These are phyloP conservation scores for Phialophora chinensis DNA, from an alignment of 2,329 filamentous ascomycete species.

Conservation along the genomic window DNA sequence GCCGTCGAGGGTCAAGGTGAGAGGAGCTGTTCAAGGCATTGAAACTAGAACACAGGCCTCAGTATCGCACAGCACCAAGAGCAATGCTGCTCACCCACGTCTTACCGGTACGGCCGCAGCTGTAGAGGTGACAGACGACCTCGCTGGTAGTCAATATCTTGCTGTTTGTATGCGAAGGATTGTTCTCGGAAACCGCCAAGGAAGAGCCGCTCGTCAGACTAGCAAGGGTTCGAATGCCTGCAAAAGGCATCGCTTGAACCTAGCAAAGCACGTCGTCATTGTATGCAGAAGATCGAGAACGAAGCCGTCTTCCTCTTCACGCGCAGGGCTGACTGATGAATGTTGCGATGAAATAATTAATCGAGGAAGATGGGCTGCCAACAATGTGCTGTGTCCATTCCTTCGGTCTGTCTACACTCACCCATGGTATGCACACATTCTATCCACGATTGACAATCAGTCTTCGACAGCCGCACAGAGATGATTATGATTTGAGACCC, in stretches of 20 bases:
- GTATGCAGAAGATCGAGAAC: neutral
- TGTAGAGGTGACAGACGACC: neutral
- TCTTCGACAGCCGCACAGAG: too few species aligned
- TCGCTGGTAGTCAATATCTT: neutral
- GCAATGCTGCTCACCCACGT: neutral
- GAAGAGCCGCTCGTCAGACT: neutral
- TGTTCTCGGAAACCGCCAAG: neutral
- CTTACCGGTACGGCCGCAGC: neutral
- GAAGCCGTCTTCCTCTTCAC: neutral
- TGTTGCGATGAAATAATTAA: too few species aligned
- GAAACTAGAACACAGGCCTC: neutral
- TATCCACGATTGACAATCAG: neutral
- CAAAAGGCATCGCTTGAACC: neutral
- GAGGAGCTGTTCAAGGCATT: neutral
- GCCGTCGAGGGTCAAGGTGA: neutral
- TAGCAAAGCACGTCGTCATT: neutral
- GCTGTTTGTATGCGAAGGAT: neutral
- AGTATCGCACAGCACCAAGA: neutral
- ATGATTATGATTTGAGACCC: too few species aligned
- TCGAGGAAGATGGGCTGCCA: too few species aligned
- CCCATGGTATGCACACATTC: too few species aligned
- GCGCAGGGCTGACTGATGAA: too few species aligned
- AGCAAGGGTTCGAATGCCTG: slow-evolving; percentile 1
- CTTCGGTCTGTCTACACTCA: too few species aligned
- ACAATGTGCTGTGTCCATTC: too few species aligned